A percentile compares a stretch with the other conserved stretches of the same genome.
These are phyloP conservation scores for Cyclotella baltica DNA, from an alignment of 108 stramenopile species.

Conservation along the genomic window DNA sequence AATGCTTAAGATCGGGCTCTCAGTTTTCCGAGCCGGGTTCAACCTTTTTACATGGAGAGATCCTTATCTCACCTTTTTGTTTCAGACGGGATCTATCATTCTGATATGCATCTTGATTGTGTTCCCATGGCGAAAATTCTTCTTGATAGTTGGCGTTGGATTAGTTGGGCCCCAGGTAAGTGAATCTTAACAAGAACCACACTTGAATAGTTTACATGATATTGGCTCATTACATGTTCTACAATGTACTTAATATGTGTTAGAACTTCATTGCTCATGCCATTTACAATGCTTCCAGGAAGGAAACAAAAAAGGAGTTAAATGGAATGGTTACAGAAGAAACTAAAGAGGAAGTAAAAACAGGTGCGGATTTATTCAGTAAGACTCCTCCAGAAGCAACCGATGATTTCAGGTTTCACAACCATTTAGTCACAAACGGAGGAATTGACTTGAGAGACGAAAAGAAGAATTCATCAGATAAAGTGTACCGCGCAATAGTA, in stretches of 20 bases:
- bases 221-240: slow-evolving; percentile 1
- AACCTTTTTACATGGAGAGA: slow-evolving; percentile 80
- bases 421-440: slow-evolving; percentile 46
- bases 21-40: slow-evolving; percentile 60
- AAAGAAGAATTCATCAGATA: slow-evolving; percentile 22
- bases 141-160: slow-evolving; percentile 60
- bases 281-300: not conserved
- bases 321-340: too few relatives aligned
- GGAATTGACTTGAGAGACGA: slow-evolving; percentile 24
- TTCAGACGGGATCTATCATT: slow-evolving; percentile 43
- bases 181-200: not conserved
- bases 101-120: slow-evolving; percentile 58
- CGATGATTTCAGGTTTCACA: slow-evolving; percentile 43
- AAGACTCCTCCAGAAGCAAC: not conserved
- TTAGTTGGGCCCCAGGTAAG: slow-evolving; percentile 79
- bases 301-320: not conserved
- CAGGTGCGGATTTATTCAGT: not conserved
- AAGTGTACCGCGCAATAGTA: slow-evolving; percentile 62
- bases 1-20: slow-evolving; percentile 32
- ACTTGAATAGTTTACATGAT: not conserved
- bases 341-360: slow-evolving; percentile 4
- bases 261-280: not conserved
- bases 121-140: slow-evolving; percentile 81
- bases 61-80: slow-evolving; percentile 67
- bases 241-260: not conserved